These are phyloP conservation scores for Arabidopsis arenosa DNA, from an alignment of 345 rosid species.

Conservation along the genomic window DNA sequence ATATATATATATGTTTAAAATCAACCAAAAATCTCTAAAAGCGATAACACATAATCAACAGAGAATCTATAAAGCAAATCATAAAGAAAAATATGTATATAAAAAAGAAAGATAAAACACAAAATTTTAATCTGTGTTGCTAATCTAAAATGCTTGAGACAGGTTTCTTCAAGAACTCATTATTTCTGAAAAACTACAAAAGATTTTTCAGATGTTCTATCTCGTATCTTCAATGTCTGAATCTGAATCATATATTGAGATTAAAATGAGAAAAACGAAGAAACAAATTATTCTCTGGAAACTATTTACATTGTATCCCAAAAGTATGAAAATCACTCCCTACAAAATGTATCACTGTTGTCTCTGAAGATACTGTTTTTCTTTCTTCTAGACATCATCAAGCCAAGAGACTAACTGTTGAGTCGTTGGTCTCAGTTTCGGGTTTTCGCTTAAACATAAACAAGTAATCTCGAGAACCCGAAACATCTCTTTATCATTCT, in stretches of 20 bases:
- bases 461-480: constrained; percentile 73
- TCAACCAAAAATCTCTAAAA: constrained; percentile 1
- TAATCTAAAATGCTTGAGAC: constrained; percentile 11
- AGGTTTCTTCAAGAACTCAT: background rate
- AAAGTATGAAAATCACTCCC: constrained; percentile 32
- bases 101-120: background rate
- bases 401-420: constrained; percentile 77
- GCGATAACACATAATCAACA: constrained; percentile 5
- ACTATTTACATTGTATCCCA: constrained; percentile 43
- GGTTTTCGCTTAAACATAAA: constrained; percentile 63
- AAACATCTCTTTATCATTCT: constrained; percentile 63
- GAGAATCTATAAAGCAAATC: constrained; percentile 16
- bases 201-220: constrained; percentile 10
- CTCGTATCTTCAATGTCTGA: constrained; percentile 19
- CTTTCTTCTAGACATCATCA: constrained; percentile 41
- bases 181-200: constrained; percentile 6
- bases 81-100: too few relatives aligned
- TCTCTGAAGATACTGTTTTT: background rate
- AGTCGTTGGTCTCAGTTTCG: constrained; percentile 71
- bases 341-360: constrained; percentile 26
- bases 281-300: constrained; percentile 39
- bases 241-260: constrained; percentile 27
- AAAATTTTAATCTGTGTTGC: background rate
- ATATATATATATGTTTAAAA: background rate
- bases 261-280: constrained; percentile 11